Percentiles rank a stretch among this genome's conserved stretches.
Conservation (phyloP, 352 stramenopile species). For the Phytophthora pinifolia region DNA sequence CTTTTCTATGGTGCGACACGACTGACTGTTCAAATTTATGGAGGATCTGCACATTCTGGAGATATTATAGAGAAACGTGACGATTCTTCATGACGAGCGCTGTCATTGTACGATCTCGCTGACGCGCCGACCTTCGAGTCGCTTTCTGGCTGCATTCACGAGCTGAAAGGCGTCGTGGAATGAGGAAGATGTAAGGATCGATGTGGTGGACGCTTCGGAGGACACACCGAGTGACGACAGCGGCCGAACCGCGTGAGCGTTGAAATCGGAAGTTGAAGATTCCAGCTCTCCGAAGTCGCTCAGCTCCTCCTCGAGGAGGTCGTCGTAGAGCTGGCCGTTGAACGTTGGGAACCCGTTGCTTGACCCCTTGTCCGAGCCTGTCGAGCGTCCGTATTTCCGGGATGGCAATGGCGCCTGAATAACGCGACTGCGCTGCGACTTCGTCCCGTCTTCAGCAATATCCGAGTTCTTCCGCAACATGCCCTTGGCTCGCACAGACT, state of each 20-base stretch:
- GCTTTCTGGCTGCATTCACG: constrained; percentile 41
- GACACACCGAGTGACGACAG: constrained; percentile 14
- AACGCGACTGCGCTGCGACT: constrained; percentile 34
- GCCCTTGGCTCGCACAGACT: constrained; percentile 40
- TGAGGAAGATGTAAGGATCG: constrained; percentile 23
- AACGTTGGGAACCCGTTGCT: constrained; percentile 35
- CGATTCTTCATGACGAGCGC: too few species aligned
- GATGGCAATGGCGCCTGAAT: constrained; percentile 33
- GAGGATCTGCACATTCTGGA: too few species aligned
- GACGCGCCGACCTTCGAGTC: constrained; percentile 26
- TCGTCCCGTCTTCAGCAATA: constrained; percentile 30
- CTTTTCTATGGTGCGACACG: too few species aligned
- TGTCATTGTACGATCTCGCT: constrained; percentile 20
- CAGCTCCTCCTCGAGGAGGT: constrained; percentile 24
- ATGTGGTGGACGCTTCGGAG: constrained; percentile 7
- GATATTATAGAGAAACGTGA: too few species aligned
- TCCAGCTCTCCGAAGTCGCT: constrained; percentile 14
- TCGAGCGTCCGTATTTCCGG: background rate
- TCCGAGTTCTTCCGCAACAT: constrained; percentile 49
- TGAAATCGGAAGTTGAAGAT: constrained; percentile 11
- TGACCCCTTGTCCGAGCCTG: background rate
- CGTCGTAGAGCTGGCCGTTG: constrained; percentile 33
- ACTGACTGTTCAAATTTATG: too few species aligned
- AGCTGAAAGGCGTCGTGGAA: constrained; percentile 33
- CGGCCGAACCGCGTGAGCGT: constrained; percentile 4